phyloP scores from a whole-genome alignment of 805 yeast species.

The Candida rishiriensis region DNA sequence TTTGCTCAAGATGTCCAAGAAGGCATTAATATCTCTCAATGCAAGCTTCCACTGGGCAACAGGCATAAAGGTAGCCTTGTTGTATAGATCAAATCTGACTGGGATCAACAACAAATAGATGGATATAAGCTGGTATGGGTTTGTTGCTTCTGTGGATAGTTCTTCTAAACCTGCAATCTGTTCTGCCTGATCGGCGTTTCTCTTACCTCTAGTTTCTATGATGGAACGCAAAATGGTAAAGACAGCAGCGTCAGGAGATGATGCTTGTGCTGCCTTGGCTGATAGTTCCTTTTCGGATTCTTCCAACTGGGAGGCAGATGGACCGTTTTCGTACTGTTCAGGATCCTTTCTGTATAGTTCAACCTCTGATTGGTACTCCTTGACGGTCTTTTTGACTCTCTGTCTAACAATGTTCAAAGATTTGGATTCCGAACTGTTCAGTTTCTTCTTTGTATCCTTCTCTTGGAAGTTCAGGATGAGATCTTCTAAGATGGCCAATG shows the following conservation, averaged over 20 bases:
- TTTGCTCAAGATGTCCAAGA: conserved; percentile 66
- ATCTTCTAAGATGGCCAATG: conserved; percentile 69
- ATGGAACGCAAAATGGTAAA: conserved; percentile 71
- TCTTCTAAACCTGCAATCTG: conserved; percentile 71
- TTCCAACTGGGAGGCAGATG: conserved; percentile 23
- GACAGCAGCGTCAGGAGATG: conserved; percentile 39
- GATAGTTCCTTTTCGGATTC: conserved; percentile 32
- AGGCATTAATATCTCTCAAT: conserved; percentile 53
- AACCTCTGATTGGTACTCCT: conserved; percentile 60
- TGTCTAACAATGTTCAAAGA: conserved; percentile 86
- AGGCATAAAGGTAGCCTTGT: conserved; percentile 69
- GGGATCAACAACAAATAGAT: conserved; percentile 81
- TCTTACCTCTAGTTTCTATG: conserved; percentile 91
- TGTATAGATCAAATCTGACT: conserved; percentile 76
- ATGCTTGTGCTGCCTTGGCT: conserved; percentile 34
- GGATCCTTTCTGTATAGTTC: conserved; percentile 64
- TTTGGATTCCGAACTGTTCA: conserved; percentile 78
- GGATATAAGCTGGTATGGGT: conserved; percentile 72
- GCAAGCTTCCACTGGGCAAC: conserved; percentile 74
- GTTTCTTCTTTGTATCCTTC: conserved; percentile 57
- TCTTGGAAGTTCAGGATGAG: conserved; percentile 47
- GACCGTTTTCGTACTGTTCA: conserved; percentile 62
- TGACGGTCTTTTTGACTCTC: conserved; percentile 74
- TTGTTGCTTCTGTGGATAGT: conserved; percentile 44
- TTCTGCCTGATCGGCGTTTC: conserved; percentile 78